These are phyloP conservation scores for Cordyceps tenuipes DNA, from an alignment of 2,329 filamentous ascomycete species.

Conservation along the genomic window DNA sequence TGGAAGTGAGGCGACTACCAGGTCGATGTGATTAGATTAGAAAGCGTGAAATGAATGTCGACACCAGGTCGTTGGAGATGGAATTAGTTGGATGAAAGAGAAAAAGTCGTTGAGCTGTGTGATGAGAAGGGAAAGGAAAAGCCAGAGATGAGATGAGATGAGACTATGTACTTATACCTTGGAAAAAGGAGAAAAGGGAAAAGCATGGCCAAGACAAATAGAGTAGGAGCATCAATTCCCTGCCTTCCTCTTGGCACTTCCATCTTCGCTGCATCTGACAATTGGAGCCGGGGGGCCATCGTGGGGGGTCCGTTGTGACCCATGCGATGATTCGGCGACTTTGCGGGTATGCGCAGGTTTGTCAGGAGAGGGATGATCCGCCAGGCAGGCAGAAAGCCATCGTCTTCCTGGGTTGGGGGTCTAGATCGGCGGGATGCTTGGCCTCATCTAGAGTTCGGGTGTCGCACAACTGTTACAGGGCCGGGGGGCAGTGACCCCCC, in stretches of 20 bases:
- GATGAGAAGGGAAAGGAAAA: not conserved
- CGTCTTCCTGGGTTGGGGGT: not conserved
- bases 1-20: not conserved
- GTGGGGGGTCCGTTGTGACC: too few relatives aligned
- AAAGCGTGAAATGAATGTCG: not conserved
- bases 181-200: too few relatives aligned
- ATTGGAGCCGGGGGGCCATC: too few relatives aligned
- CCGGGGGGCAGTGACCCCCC: not conserved
- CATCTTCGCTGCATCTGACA: not conserved
- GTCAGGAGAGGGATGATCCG: too few relatives aligned
- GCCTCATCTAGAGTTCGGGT: not conserved
- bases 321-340: too few relatives aligned
- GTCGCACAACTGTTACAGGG: not conserved
- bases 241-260: not conserved
- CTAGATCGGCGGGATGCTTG: not conserved
- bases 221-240: not conserved
- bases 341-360: too few relatives aligned
- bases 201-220: not conserved
- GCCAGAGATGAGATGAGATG: not conserved
- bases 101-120: not conserved
- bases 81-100: not conserved
- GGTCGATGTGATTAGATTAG: constrained; percentile 2
- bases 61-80: constrained; percentile 7
- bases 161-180: not conserved
- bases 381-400: not conserved